These are phyloP conservation scores for Pyrenophora tritici-repentis DNA, from an alignment of 2,329 filamentous ascomycete genomes.

Conservation along the genomic window DNA sequence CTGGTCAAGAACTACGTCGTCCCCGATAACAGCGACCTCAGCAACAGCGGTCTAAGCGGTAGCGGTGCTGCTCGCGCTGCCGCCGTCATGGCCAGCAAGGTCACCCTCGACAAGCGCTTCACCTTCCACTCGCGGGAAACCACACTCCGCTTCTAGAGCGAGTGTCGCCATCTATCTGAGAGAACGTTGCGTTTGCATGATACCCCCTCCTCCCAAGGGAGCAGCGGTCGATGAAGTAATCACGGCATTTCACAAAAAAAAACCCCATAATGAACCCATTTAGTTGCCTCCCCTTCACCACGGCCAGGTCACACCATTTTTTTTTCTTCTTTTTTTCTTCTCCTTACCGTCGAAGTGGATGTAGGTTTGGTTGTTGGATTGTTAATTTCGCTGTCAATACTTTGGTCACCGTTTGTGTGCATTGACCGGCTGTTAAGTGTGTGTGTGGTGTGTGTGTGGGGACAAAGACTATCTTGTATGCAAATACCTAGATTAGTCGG, in stretches of 20 bases:
- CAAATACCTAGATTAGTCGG: neutral
- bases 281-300: conserved; percentile 21
- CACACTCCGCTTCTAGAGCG: conserved; percentile 34
- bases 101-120: conserved; percentile 34
- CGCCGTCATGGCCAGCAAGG: conserved; percentile 18
- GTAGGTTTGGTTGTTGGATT: conserved; percentile 11
- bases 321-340: too few relatives aligned
- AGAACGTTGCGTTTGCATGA: conserved; percentile 24
- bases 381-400: conserved; percentile 36
- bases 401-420: conserved; percentile 23
- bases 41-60: conserved; percentile 22
- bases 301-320: conserved; percentile 16
- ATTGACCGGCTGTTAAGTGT: conserved; percentile 27
- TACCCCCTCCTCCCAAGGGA: conserved; percentile 32
- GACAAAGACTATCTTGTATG: neutral
- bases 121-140: conserved; percentile 35
- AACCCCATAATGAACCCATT: conserved; percentile 25
- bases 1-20: conserved; percentile 41
- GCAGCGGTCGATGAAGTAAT: conserved; percentile 7
- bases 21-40: conserved; percentile 26
- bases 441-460: neutral
- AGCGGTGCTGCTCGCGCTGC: conserved; percentile 39
- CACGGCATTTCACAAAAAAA: conserved; percentile 21
- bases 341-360: conserved; percentile 11
- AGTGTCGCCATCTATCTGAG: conserved; percentile 8